Base-by-base conservation (phyloP, 75 land plant species). In the Ceratopteris richardii region DNA sequence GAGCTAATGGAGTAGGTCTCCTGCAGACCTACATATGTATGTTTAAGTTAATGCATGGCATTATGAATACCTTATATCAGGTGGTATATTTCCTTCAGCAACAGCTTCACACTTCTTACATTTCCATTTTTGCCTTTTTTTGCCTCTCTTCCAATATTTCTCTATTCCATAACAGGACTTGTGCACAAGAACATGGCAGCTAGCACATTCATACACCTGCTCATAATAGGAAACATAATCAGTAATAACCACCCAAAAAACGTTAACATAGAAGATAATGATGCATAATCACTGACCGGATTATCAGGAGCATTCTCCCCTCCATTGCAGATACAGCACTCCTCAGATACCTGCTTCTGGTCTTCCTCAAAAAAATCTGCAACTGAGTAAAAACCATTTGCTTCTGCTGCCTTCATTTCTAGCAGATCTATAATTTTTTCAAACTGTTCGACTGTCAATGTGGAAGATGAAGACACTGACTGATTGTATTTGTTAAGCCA, bases 91-190 rank as follows among this genome's bases (percentile, higher is more conserved):
- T 16, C 74, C 74, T 44, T 21, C 62, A 26, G 51, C 52, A 27
- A 71, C 41, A 47, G 71, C 72, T 43, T 71, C 56, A 60, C 74
- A 71, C 51, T 67, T 71, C 44, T 63, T 68, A 63, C 74, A 71
- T 40, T 44, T 19, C 74, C 74, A 71, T 20, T 52, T 60, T 31
- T 54, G 52, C 7, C 47, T 50, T 24, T 60, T 27, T 20, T n/a
- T 63, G 48, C 50, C 50, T 21, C 27, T 41, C n/a, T 29, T 9
- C 4, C 7, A 44, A 23, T 40, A 72, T 40, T 68, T 40, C 37
- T 33, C 9, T 58, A 71, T 40, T 29, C 74, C 74, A 71, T 71
- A 71, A 20, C 74, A 71, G 22, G 74, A 71, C 52, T 66, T 63
- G 59, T 71, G 74, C 20, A 71, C 74, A 42, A 66, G 51, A 50